Base-by-base conservation (phyloP, 75 land plant genomes). In the Selaginella moellendorffii region DNA sequence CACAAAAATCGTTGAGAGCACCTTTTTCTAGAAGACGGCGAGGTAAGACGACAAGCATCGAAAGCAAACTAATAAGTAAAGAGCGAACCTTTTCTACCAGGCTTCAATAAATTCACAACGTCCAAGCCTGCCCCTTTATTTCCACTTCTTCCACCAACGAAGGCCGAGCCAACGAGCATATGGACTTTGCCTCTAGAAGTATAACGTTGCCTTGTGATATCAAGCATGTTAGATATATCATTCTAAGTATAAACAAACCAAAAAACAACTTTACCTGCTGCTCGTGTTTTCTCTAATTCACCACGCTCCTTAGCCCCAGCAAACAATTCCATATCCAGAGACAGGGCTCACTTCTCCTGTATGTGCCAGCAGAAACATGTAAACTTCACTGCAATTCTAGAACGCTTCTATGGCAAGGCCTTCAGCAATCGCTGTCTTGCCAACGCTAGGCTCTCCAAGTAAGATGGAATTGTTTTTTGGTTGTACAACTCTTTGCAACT, bases 381-480 rank as follows among this genome's bases (percentile, higher is more conserved):
- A 14, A 29, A 52, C 29, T 10, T 9, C 18, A 12, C 17, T 65
- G 1, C 28, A 28, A 23, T 29, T 9, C 27, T 28, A 24, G 1
- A 66, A 56, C 27, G 29, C 36, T 17, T 66, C 80, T 58, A 81
- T 65, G 2, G 97, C 97, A 31, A 92, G 60, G 31, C 97, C 97
- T 80, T 92, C 97, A 63, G 90, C 97, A 73, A 92, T 88, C 0
- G 96, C 97, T 54, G 97, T 92, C 65, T 92, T 92, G 0, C 97
- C 97, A 52, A 92, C 97, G 19, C 97, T 96, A 54, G 90, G 86
- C 66, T 92, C 96, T 51, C 97, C 97, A 36, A 92, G 67, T 53
- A 92, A 87, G 54, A 83, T 81, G 1, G 97, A 87, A 64, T 92
- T 92, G 46, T 92, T 92, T 68, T 88, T 92, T 5, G 96, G 85